Conservation (phyloP, 495 filamentous ascomycete species). For the Rhypophila decipiens region DNA sequence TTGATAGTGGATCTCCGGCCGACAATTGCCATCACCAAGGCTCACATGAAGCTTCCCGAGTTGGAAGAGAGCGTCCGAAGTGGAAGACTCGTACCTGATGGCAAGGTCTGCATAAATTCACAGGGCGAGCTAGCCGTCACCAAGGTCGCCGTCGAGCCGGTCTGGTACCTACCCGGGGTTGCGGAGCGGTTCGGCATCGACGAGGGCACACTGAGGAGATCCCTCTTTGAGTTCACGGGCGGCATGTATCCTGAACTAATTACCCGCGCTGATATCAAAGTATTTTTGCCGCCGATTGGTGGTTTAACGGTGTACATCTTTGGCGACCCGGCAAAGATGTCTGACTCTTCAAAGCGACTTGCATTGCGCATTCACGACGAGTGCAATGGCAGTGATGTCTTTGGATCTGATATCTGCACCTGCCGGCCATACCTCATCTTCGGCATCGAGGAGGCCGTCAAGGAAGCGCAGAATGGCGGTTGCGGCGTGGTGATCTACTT, state of each 20-base stretch:
- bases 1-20: constrained; percentile 73
- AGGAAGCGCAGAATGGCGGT: constrained; percentile 90
- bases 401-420: constrained; percentile 97
- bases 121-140: constrained; percentile 86
- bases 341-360: constrained; percentile 75
- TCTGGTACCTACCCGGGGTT: constrained; percentile 94
- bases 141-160: constrained; percentile 93
- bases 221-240: constrained; percentile 91
- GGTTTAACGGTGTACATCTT: constrained; percentile 97
- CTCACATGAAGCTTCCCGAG: constrained; percentile 95
- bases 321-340: constrained; percentile 87
- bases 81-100: constrained; percentile 79
- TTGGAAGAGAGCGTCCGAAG: constrained; percentile 77
- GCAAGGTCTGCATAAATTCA: constrained; percentile 80
- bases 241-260: constrained; percentile 75
- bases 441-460: constrained; percentile 93
- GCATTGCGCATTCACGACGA: constrained; percentile 94
- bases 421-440: constrained; percentile 96
- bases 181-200: constrained; percentile 94
- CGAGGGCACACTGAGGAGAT: constrained; percentile 77
- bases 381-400: constrained; percentile 97
- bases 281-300: constrained; percentile 89
- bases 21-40: constrained; percentile 88
- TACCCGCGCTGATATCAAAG: constrained; percentile 77
- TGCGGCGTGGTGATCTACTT: constrained; percentile 98